Base-by-base conservation (phyloP, 176 grass and related monocot genomes). In the Zea luxurians region DNA sequence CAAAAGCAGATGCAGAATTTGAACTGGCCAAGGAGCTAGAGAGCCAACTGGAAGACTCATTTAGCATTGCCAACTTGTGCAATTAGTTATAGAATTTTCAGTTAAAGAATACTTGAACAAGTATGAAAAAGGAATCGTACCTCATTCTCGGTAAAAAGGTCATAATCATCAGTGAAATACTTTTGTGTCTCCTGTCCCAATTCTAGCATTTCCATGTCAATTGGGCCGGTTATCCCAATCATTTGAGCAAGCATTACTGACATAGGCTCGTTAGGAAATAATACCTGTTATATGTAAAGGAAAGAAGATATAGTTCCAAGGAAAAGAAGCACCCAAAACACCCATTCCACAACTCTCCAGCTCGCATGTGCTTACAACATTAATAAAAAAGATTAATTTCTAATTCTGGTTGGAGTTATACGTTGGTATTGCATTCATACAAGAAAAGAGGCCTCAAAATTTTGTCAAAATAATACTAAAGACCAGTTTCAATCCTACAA, bases 21-120 rank as follows among this genome's bases (percentile, higher is more conserved):
- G 94, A 97, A 76, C 63, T 97, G 27, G 91, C 94, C 47, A 97
- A 97, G 82, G 64, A 81, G 76, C 62, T 97, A 55, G 91, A 97
- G 73, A 89, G 78, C 55, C 94, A 97, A 80, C 77, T 97, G 68
- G 94, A 97, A 83, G 91, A 94, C 17, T 82, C 74, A 27, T 27
- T 27, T 27, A 27, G 27, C 27, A 27, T 27, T 27, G 27, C 27
- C 15, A 53, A 78, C 37, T 63, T 8, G n/a, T n/a, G 67, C 16
- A 37, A 79, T 59, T 27, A 27, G 27, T 27, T 27, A 16, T n/a
- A 49, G 16, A 59, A 67, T 38, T 20, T 35, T 68, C 58, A 67
- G 46, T 35, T 48, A 65, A 17, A 5, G 21, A 68, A 57, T 68
- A 50, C 68, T 66, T 46, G 63, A 83, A 9, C 3, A 47, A 38